Conservation (phyloP, 495 filamentous ascomycete species). For the Podospora anserina region DNA sequence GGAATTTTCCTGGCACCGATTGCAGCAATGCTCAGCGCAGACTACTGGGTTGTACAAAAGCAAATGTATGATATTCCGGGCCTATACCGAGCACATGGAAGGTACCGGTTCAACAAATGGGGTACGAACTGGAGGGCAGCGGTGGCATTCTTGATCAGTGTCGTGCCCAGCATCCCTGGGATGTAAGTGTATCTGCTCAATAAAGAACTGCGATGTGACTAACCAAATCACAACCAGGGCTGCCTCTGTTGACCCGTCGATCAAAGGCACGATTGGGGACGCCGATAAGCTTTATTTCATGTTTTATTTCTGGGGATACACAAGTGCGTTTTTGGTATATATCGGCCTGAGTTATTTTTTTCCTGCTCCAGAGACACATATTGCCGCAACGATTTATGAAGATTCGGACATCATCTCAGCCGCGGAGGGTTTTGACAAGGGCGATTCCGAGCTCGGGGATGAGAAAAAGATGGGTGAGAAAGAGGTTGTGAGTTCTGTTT, state of each 20-base stretch:
- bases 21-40: slow-evolving; percentile 47
- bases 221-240: slow-evolving; percentile 21
- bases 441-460: slow-evolving; percentile 22
- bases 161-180: slow-evolving; percentile 40
- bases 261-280: slow-evolving; percentile 24
- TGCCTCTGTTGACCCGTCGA: slow-evolving; percentile 24
- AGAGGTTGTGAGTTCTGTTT: too few relatives aligned
- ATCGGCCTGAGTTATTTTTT: slow-evolving; percentile 34
- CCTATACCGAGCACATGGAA: slow-evolving; percentile 38
- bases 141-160: slow-evolving; percentile 39
- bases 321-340: slow-evolving; percentile 37
- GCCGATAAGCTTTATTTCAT: slow-evolving; percentile 37
- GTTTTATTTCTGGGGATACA: slow-evolving; percentile 43
- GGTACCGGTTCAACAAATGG: slow-evolving; percentile 35
- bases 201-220: background rate
- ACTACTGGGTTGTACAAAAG: slow-evolving; percentile 50
- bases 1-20: slow-evolving; percentile 49
- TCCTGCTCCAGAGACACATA: slow-evolving; percentile 34
- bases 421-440: slow-evolving; percentile 15
- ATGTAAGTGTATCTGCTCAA: slow-evolving; percentile 29
- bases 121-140: slow-evolving; percentile 47
- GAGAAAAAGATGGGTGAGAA: slow-evolving; percentile 17
- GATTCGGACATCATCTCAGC: slow-evolving; percentile 27
- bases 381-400: slow-evolving; percentile 27
- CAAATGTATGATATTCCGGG: slow-evolving; percentile 44